Percentiles rank a stretch among this genome's conserved stretches.
Evolutionary conservation across 2,329 filamentous ascomycete species (phyloP).

Genomic region (Trichoderma koningiopsis): DNA sequence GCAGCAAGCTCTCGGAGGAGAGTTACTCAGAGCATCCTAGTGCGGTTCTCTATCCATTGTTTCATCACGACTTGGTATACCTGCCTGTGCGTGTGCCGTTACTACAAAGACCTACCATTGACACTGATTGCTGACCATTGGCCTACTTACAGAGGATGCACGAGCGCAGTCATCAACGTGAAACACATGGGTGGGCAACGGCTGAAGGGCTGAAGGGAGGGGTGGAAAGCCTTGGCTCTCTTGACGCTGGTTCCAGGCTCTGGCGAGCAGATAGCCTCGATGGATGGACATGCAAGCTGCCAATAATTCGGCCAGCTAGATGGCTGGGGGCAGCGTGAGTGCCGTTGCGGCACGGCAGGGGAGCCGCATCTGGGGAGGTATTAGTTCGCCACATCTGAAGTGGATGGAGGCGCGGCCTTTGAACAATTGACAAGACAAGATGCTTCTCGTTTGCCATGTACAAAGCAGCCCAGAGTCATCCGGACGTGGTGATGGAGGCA

Average conservation of each 20-base stretch:
- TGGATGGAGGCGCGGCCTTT: neutral
- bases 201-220: neutral
- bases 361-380: neutral
- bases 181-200: neutral
- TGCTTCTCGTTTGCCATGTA: neutral
- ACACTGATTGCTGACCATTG: neutral
- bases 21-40: slow-evolving; percentile 11
- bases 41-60: neutral
- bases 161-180: neutral
- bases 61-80: neutral
- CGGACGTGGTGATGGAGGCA: neutral
- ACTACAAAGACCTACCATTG: neutral
- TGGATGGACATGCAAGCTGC: neutral
- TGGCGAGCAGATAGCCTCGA: neutral
- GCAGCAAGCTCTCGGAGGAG: slow-evolving; percentile 10
- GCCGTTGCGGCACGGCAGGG: neutral
- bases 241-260: neutral
- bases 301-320: slow-evolving; percentile 1
- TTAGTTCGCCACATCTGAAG: neutral
- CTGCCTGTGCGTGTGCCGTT: neutral
- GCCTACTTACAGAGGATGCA: neutral
- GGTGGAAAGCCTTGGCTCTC: neutral
- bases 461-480: neutral
- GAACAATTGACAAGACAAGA: neutral
- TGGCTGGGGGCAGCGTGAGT: slow-evolving; percentile 8